Conservation (phyloP, 768 basidiomycete genomes). For the Hygrocybe punicea region DNA sequence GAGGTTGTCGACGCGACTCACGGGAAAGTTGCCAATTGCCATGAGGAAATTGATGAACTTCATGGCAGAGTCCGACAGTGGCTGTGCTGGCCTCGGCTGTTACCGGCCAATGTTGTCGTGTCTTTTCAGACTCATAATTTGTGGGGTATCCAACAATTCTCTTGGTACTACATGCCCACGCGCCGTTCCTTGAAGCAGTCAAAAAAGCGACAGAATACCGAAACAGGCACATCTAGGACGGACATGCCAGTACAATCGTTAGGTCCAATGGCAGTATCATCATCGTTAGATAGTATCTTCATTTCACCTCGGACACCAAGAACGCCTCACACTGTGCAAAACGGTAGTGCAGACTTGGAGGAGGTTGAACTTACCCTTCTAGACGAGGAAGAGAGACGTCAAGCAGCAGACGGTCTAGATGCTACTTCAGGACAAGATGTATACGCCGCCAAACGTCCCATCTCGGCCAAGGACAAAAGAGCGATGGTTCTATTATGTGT, state of each 20-base stretch:
- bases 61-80: too few relatives aligned
- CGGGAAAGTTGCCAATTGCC: too few relatives aligned
- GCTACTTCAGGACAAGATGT: conserved; percentile 32
- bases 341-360: conserved; percentile 41
- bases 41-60: too few relatives aligned
- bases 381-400: conserved; percentile 50
- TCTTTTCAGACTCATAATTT: too few relatives aligned
- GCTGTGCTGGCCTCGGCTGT: too few relatives aligned
- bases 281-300: conserved; percentile 57
- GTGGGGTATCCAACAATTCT: neutral
- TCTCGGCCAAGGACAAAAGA: conserved; percentile 74
- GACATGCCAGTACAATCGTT: conserved; percentile 42
- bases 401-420: conserved; percentile 44
- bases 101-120: too few relatives aligned
- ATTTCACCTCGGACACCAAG: conserved; percentile 53
- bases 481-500: conserved; percentile 83
- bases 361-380: conserved; percentile 62
- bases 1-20: too few relatives aligned
- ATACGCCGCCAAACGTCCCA: conserved; percentile 42
- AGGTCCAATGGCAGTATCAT: conserved; percentile 51
- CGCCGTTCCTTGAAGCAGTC: conserved; percentile 12
- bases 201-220: conserved; percentile 27
- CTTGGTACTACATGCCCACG: conserved; percentile 1
- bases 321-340: conserved; percentile 32
- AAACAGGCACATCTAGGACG: conserved; percentile 18